Percentiles rank a stretch among this genome's conserved stretches.
These are phyloP conservation scores for Beauveria medogensis DNA, from an alignment of 2,329 filamentous ascomycete species.

Conservation along the genomic window DNA sequence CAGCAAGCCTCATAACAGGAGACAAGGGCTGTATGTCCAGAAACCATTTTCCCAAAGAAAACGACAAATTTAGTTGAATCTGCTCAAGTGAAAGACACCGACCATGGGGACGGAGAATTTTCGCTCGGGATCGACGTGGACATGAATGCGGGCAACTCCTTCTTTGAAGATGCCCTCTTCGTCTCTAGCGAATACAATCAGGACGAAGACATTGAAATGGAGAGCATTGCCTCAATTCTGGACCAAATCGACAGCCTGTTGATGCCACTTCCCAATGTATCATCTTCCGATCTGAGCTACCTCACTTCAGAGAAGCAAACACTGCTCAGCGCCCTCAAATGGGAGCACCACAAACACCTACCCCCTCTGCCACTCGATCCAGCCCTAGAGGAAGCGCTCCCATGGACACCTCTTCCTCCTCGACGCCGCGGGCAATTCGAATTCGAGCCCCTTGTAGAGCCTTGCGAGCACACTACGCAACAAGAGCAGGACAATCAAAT, in stretches of 20 bases:
- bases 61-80: background rate
- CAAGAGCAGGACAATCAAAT: background rate
- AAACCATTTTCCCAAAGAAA: no score
- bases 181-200: background rate
- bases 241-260: background rate
- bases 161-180: background rate
- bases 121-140: background rate
- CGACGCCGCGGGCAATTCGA: background rate
- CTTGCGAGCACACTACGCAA: no score
- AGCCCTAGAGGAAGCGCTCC: background rate
- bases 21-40: no score
- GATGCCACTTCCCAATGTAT: background rate
- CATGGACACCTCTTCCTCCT: background rate
- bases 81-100: background rate
- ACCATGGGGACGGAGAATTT: no score
- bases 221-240: background rate
- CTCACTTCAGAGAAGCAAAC: background rate
- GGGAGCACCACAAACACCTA: background rate
- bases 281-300: background rate
- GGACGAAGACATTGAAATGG: background rate
- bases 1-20: background rate
- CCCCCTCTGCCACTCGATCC: background rate
- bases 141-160: background rate
- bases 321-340: background rate
- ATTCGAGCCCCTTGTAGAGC: background rate